A percentile compares a stretch with the other conserved stretches of the same genome.
These are phyloP conservation scores for Fusarium nurragi DNA, from an alignment of 2,329 filamentous ascomycete species.

Conservation along the genomic window DNA sequence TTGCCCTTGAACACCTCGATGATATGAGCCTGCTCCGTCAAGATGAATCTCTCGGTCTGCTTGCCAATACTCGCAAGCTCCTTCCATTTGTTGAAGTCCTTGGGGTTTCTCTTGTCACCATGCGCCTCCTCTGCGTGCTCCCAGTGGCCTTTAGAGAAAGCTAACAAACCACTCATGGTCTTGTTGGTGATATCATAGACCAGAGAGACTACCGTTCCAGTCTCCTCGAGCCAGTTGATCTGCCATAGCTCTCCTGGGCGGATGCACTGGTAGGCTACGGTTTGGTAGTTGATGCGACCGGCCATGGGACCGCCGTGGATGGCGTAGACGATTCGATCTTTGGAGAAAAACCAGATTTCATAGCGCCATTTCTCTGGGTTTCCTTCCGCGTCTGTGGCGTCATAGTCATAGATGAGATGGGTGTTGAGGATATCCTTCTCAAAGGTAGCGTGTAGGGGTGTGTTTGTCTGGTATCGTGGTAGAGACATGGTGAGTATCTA, in stretches of 20 bases:
- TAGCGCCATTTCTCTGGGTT: constrained; percentile 68
- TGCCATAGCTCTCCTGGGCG: constrained; percentile 68
- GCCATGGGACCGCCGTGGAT: constrained; percentile 70
- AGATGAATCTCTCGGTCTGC: constrained; percentile 60
- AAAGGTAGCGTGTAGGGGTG: constrained; percentile 41
- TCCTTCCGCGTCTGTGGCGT: constrained; percentile 57
- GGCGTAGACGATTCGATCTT: constrained; percentile 63
- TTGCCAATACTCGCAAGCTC: constrained; percentile 58
- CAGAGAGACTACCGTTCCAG: constrained; percentile 64
- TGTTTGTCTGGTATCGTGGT: constrained; percentile 41
- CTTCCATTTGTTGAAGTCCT: constrained; percentile 63
- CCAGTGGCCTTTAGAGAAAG: constrained; percentile 67
- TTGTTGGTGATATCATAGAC: constrained; percentile 63
- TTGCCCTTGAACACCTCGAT: constrained; percentile 60
- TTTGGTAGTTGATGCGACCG: constrained; percentile 63
- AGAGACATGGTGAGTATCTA: constrained; percentile 25
- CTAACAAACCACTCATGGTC: constrained; percentile 62
- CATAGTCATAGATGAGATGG: constrained; percentile 67
- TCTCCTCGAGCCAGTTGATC: constrained; percentile 69
- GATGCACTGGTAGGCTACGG: constrained; percentile 65
- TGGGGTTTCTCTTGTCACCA: constrained; percentile 63
- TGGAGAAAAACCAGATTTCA: constrained; percentile 69
- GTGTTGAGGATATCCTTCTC: constrained; percentile 62
- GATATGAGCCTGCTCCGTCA: constrained; percentile 64
- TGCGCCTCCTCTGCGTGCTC: constrained; percentile 59